These are phyloP conservation scores for Agaricus subrufescens DNA, from an alignment of 768 basidiomycete species.

Conservation along the genomic window DNA sequence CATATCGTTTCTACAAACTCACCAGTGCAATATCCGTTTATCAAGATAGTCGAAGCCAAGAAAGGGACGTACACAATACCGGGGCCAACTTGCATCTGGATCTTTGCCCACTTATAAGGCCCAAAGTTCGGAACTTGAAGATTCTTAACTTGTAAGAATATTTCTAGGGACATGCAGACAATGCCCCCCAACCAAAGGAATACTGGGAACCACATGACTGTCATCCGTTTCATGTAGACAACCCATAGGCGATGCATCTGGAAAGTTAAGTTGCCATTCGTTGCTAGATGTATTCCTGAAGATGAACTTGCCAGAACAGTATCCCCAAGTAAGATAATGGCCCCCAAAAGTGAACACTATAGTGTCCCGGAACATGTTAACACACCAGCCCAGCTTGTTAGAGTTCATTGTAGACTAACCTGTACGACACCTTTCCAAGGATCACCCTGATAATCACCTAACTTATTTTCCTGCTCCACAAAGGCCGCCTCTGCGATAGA, in stretches of 20 bases:
- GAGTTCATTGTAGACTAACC: not conserved
- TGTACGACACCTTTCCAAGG: not conserved
- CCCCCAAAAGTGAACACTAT: not conserved
- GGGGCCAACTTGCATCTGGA: conserved; percentile 8
- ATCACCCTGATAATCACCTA: not conserved
- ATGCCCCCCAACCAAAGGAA: conserved; percentile 8
- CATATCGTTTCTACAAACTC: too few species aligned
- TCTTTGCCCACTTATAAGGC: not conserved
- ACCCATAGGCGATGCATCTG: conserved; percentile 12
- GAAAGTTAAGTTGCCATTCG: not conserved
- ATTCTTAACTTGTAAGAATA: conserved; percentile 3
- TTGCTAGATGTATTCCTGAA: not conserved
- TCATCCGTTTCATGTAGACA: not conserved
- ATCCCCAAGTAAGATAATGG: not conserved
- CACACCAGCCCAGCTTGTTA: not conserved
- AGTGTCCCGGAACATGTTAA: not conserved
- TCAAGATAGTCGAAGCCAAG: conserved; percentile 7
- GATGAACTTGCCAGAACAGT: not conserved
- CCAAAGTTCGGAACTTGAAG: conserved; percentile 1
- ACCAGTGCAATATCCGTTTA: not conserved
- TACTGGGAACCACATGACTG: conserved; percentile 1
- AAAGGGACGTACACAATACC: conserved; percentile 9
- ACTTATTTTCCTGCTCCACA: not conserved
- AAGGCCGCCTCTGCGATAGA: not conserved
- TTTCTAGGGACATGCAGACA: conserved; percentile 1